These are phyloP conservation scores for Acer campestre DNA, from an alignment of 345 rosid species.

Conservation along the genomic window DNA sequence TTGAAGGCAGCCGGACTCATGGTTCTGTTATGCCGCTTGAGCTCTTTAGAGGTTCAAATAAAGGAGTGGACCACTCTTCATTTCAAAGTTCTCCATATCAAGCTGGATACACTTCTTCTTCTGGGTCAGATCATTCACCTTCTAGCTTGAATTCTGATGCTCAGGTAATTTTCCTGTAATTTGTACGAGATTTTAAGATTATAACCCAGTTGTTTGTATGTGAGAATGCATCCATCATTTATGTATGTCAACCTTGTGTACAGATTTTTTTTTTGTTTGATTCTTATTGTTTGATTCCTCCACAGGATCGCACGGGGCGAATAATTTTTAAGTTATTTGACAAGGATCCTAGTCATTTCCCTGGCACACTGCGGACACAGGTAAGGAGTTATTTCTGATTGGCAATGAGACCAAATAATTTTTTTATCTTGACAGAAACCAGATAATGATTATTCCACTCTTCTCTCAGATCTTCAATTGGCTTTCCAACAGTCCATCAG, in stretches of 20 bases:
- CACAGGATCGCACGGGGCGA: slow-evolving; percentile 71
- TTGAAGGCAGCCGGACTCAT: slow-evolving; percentile 41
- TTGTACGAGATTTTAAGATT: neutral
- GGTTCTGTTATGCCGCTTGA: slow-evolving; percentile 59
- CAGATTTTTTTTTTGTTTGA: neutral
- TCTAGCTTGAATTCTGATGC: slow-evolving; percentile 76
- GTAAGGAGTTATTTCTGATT: slow-evolving; percentile 29
- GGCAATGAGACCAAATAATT: neutral
- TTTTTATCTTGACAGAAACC: slow-evolving; percentile 1
- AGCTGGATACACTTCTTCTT: slow-evolving; percentile 72
- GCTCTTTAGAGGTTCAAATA: slow-evolving; percentile 62
- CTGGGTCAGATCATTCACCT: slow-evolving; percentile 91
- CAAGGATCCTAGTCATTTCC: slow-evolving; percentile 85
- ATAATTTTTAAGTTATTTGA: slow-evolving; percentile 73
- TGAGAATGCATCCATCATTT: neutral
- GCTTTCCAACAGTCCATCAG: slow-evolving; percentile 89
- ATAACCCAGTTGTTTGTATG: neutral
- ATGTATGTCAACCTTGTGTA: neutral
- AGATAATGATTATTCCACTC: slow-evolving; percentile 15
- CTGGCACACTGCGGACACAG: slow-evolving; percentile 65
- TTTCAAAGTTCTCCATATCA: slow-evolving; percentile 59
- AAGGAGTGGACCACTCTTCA: slow-evolving; percentile 44
- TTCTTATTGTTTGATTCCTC: slow-evolving; percentile 15
- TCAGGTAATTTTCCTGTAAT: slow-evolving; percentile 48
- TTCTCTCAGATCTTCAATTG: slow-evolving; percentile 72